These are phyloP conservation scores for Alternaria gansuensis DNA, from an alignment of 2,329 filamentous ascomycete genomes.

Conservation along the genomic window DNA sequence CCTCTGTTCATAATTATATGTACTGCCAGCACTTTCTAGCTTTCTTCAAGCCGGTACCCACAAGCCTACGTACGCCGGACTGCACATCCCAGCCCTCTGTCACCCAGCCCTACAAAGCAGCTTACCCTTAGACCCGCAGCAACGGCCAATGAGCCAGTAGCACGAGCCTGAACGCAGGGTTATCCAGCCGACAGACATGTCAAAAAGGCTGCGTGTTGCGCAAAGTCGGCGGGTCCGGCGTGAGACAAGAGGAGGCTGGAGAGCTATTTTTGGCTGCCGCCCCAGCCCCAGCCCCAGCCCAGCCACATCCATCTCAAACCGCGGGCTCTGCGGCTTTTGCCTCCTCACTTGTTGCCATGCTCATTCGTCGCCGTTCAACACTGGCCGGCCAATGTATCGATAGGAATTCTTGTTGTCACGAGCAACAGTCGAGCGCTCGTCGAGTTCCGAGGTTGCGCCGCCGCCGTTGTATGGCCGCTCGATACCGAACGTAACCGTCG, in stretches of 20 bases:
- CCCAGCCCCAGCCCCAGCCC: background rate
- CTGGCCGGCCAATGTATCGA: background rate
- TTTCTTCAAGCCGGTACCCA: slow-evolving; percentile 14
- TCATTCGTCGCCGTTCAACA: slow-evolving; percentile 5
- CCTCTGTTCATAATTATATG: slow-evolving; percentile 8
- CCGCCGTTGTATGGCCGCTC: slow-evolving; percentile 9
- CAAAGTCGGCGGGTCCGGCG: slow-evolving; percentile 8
- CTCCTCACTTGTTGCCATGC: slow-evolving; percentile 4
- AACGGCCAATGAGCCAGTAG: slow-evolving; percentile 12
- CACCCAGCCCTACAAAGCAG: slow-evolving; percentile 17
- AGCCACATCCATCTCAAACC: slow-evolving; percentile 14
- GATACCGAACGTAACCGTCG: background rate
- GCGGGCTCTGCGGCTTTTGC: slow-evolving; percentile 11
- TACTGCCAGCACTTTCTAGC: slow-evolving; percentile 11
- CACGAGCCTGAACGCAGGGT: slow-evolving; percentile 8
- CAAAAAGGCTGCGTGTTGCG: slow-evolving; percentile 11
- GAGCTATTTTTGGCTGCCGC: slow-evolving; percentile 13
- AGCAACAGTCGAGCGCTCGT: background rate
- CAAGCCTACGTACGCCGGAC: slow-evolving; percentile 23
- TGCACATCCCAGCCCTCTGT: slow-evolving; percentile 22
- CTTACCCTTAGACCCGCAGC: slow-evolving; percentile 15
- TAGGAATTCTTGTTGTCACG: background rate
- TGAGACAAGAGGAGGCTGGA: slow-evolving; percentile 10
- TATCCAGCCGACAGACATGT: slow-evolving; percentile 6
- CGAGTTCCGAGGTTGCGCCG: background rate